Percentiles rank a stretch among this genome's conserved stretches.
These are phyloP conservation scores for Thuidium tamariscinum DNA, from an alignment of 225 moss, liverwort and hornwort genomes.

Conservation along the genomic window DNA sequence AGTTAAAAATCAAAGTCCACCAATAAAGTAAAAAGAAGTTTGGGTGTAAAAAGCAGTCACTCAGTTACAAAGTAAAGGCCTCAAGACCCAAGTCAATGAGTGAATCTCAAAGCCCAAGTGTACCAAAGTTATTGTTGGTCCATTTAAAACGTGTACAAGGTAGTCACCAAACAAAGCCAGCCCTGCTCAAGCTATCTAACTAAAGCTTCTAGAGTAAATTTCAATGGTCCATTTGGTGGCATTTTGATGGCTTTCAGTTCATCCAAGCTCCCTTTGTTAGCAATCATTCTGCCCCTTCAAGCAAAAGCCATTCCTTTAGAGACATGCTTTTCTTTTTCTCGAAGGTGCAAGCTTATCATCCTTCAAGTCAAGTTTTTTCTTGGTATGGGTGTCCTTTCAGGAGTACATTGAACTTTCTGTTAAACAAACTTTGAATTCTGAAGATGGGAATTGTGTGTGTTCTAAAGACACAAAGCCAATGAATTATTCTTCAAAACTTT, in stretches of 20 bases:
- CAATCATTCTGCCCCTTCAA: background rate
- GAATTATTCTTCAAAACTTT: no score
- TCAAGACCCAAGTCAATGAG: accelerated
- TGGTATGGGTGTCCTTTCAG: no score
- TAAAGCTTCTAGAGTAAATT: background rate
- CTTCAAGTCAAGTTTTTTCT: no score
- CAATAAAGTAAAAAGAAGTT: background rate
- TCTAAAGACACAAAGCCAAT: background rate
- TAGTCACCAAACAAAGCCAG: background rate
- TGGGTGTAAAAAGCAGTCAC: background rate
- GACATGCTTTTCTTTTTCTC: no score
- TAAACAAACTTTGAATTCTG: background rate
- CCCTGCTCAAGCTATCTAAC: background rate
- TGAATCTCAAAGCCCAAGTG: background rate
- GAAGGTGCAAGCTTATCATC: background rate
- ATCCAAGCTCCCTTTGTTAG: background rate
- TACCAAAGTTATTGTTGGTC: background rate
- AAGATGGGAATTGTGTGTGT: background rate
- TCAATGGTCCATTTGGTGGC: background rate
- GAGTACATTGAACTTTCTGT: background rate
- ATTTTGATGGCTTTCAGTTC: background rate
- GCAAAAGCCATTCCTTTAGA: background rate
- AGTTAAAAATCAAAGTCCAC: no score
- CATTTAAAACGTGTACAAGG: accelerated
- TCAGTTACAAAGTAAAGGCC: accelerated